Percentiles rank a stretch among this genome's conserved stretches.
Evolutionary conservation across 495 filamentous ascomycete genomes (phyloP).

Genomic region (Neurospora sp.): DNA sequence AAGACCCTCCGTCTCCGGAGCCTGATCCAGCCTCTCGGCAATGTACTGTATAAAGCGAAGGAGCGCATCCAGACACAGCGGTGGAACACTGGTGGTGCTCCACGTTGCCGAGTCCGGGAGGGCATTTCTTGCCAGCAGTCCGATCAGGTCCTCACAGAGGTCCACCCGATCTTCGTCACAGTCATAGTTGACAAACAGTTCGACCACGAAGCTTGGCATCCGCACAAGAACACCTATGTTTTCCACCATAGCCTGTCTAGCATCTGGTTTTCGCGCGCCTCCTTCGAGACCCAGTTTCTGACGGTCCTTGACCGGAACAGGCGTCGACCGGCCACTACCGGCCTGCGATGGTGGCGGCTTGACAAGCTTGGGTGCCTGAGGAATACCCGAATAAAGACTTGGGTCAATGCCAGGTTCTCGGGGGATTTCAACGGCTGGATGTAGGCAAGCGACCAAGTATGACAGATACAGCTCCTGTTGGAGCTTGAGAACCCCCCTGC

Average conservation of each 20-base stretch:
- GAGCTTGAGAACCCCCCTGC: constrained; percentile 83
- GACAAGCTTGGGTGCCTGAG: constrained; percentile 75
- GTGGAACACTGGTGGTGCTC: constrained; percentile 98
- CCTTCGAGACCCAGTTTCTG: constrained; percentile 92
- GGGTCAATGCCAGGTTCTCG: constrained; percentile 84
- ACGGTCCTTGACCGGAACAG: constrained; percentile 86
- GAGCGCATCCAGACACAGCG: constrained; percentile 84
- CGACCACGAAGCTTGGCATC: constrained; percentile 88
- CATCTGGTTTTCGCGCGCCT: constrained; percentile 81
- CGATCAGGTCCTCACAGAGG: constrained; percentile 90
- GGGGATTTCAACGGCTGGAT: constrained; percentile 86
- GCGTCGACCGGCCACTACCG: constrained; percentile 77
- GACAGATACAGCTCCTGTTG: constrained; percentile 96
- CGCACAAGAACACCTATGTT: constrained; percentile 83
- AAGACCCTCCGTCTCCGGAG: constrained; percentile 52
- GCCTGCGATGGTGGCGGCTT: constrained; percentile 72
- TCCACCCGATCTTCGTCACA: constrained; percentile 89
- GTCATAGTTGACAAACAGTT: constrained; percentile 97
- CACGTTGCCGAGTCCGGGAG: constrained; percentile 97
- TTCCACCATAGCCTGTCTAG: constrained; percentile 97
- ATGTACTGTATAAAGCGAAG: constrained; percentile 87
- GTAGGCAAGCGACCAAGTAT: constrained; percentile 87
- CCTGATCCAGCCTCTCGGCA: constrained; percentile 71
- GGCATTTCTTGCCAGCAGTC: constrained; percentile 83
- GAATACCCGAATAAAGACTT: constrained; percentile 84